phyloP scores from a whole-genome alignment of 148 eudicot species.

The Agrostemma githago region DNA sequence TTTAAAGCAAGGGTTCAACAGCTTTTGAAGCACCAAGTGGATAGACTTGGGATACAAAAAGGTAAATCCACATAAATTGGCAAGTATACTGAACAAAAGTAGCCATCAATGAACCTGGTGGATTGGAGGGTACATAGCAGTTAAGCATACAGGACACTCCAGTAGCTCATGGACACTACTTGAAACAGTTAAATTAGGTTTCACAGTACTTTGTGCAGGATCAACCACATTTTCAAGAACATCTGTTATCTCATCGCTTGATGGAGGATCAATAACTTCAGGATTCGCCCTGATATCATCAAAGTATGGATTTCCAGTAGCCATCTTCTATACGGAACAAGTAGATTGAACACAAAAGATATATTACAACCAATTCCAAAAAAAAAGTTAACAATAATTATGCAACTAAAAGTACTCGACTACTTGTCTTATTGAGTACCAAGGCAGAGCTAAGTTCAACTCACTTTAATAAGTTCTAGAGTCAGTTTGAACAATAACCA shows the following conservation, averaged over 20 bases:
- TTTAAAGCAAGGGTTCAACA: background rate
- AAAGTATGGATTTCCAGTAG: constrained; percentile 63
- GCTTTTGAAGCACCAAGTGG: background rate
- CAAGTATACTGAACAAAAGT: constrained; percentile 5
- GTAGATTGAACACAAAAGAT: constrained; percentile 3
- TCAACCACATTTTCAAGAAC: constrained; percentile 59
- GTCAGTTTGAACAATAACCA: background rate
- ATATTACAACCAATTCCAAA: constrained; percentile 9
- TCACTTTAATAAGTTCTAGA: background rate
- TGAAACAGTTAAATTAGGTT: constrained; percentile 56
- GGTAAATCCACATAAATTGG: background rate
- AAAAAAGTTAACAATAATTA: background rate
- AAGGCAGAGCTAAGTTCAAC: background rate
- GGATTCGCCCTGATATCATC: constrained; percentile 63
- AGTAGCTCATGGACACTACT: constrained; percentile 80
- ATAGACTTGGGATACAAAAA: background rate
- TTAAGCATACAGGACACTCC: constrained; percentile 91
- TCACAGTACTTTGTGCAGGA: constrained; percentile 47
- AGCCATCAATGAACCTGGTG: constrained; percentile 57
- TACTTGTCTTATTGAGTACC: background rate
- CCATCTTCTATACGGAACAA: constrained; percentile 37
- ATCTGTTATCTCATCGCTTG: constrained; percentile 58
- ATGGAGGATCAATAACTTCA: constrained; percentile 75
- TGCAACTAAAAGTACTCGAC: background rate
- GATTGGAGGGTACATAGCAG: constrained; percentile 98